Base-by-base conservation (phyloP, 345 rosid species). In the Linum usitatissimum region DNA sequence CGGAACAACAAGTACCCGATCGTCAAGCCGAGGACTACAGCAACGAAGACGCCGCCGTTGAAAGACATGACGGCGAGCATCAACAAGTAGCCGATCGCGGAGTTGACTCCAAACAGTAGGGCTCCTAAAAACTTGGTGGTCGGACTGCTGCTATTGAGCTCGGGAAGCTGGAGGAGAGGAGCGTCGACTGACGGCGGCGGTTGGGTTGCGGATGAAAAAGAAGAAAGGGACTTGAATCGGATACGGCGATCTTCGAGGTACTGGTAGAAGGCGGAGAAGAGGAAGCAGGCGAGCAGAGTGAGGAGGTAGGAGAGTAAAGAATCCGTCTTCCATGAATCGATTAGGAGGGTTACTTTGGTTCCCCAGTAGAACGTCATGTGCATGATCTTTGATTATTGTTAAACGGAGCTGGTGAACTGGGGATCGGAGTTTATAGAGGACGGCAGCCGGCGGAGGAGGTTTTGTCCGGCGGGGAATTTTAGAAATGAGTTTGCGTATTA, bases 281-380 rank as follows among this genome's bases (percentile, higher is more conserved):
- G 30, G 73, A 82, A 78, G 71, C 98, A 91, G 18, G 83, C 86
- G 68, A 80, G 59, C 8, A 89, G 76, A 45, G 98, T 72, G 73
- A 88, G 76, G 48, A 79, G 51, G 88, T 88, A 86, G 57, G 67
- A 64, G 6, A 63, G 71, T 85, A 85, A 86, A 31, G 92, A 79
- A 48, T 80, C 75, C 10, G 97, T 88, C 60, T 57, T 71, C 95
- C 97, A 88, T 40, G 73, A 79, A 71, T 73, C 80, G 73, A 91
- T 57, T 56, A 91, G 82, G 64, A 91, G 73, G 9, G 90, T 86
- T 0, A 90, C 96, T 60, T 80, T 56, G 59, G 69, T 72, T 53
- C 91, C 73, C 97, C 97, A 88, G 74, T 88, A 91, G 17, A 91
- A 72, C 54, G 96, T 91, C 97, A 84, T 91, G 84, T 86, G 98